Evolutionary conservation across 129 eudicot genomes (phyloP), one percentile per base, ranked within the genome.

Genomic region (Flaveria robusta): DNA sequence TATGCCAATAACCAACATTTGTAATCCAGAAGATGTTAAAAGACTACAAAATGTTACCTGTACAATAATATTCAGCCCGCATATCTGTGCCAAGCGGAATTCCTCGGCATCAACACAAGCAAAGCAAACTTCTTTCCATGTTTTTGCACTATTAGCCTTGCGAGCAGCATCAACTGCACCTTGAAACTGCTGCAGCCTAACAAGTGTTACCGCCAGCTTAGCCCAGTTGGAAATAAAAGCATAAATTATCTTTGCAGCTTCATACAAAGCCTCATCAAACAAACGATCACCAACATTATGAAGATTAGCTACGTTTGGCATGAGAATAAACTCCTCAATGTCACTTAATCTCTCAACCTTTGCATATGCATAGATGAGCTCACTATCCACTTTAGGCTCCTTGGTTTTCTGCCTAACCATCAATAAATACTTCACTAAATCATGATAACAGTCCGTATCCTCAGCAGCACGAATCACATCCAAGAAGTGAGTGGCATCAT

Each of bases 141-240:
- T 93, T 81, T 93, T 93, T 67, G 97, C 78, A 71, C 97, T 93
- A 71, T 88, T 90, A 59, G 98, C 98, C 74, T 93, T 93, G 37
- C 97, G 84, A 54, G 98, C 97, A 52, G 97, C 98, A 85, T 93
- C 98, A 81, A 93, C 98, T 14, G 97, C 98, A 70, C 97, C 92
- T 88, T 93, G 98, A 72, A 90, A 93, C 81, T 90, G 97, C 70
- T 88, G 85, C 81, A 91, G 81, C 88, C 87, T 93, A 10, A 93
- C 97, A 58, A 90, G 86, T 34, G 98, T 93, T 23, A 77, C 83
- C 2, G 98, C 98, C 68, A 93, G 66, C 82, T 93, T 93, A 56
- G 89, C 96, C 98, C 98, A 93, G 83, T 93, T 93, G 9, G 97
- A 93, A 13, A 91, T 93, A 64, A 93, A 93, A 49, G 96, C 97